These are phyloP conservation scores for Penicillium lagena DNA, from an alignment of 495 filamentous ascomycete species.

Conservation along the genomic window DNA sequence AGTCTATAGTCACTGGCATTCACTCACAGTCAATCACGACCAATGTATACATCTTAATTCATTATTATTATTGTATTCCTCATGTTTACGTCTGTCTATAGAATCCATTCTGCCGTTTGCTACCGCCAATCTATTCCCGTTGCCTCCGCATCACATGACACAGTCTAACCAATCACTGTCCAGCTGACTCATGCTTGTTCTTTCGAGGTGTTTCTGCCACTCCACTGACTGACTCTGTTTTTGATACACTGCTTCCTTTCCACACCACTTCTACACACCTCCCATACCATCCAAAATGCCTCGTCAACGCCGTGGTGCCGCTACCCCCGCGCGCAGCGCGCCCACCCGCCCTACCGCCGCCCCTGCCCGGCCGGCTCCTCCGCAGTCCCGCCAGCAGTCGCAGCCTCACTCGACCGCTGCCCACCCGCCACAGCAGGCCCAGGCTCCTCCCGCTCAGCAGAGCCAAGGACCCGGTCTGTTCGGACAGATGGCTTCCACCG, in stretches of 20 bases:
- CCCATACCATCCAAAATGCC: conserved; percentile 49
- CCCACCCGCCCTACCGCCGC: conserved; percentile 63
- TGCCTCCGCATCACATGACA: too few species aligned
- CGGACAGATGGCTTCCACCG: conserved; percentile 81
- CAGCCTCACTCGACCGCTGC: conserved; percentile 62
- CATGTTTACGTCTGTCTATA: too few species aligned
- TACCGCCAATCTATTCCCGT: too few species aligned
- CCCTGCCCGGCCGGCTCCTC: conserved; percentile 50
- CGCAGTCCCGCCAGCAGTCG: conserved; percentile 40
- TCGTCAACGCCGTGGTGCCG: conserved; percentile 67
- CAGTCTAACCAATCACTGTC: too few species aligned
- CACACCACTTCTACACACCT: conserved; percentile 6
- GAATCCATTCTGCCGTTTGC: too few species aligned
- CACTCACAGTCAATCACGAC: too few species aligned
- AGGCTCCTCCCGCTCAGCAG: conserved; percentile 40
- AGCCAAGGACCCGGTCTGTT: conserved; percentile 68
- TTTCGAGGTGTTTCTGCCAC: too few species aligned
- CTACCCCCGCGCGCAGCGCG: conserved; percentile 50
- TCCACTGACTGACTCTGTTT: conserved; percentile 2
- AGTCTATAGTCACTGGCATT: too few species aligned
- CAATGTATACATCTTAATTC: too few species aligned
- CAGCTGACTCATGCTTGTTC: too few species aligned
- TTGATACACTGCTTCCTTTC: not conserved
- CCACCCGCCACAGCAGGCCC: conserved; percentile 42
- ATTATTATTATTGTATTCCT: too few species aligned